Percentiles rank a stretch among this genome's conserved stretches.
phyloP scores from a whole-genome alignment of 2,329 filamentous ascomycete species.

The Pyrenochaeta sp. region DNA sequence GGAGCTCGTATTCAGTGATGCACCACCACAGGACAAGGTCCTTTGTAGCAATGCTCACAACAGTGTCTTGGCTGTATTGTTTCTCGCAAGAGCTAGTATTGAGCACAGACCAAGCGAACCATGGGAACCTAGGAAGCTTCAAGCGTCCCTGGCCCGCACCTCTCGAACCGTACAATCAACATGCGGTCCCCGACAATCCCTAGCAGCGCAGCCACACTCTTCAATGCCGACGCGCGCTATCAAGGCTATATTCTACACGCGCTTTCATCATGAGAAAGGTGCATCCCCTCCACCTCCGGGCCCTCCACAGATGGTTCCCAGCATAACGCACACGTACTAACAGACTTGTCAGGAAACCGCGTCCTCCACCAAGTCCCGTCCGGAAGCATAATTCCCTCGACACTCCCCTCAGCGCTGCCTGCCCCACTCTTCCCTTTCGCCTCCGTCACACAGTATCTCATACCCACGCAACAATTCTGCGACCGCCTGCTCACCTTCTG shows the following conservation, averaged over 20 bases:
- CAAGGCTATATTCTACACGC: constrained; percentile 72
- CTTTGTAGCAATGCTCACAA: too few relatives aligned
- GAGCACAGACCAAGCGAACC: not conserved
- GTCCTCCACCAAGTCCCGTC: constrained; percentile 71
- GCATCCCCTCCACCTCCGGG: not conserved
- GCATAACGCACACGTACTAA: not conserved
- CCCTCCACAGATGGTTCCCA: too few relatives aligned
- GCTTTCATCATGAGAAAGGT: constrained; percentile 67
- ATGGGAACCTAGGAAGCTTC: not conserved
- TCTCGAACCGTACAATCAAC: constrained; percentile 13
- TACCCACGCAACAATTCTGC: constrained; percentile 93
- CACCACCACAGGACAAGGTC: too few relatives aligned
- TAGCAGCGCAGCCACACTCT: not conserved
- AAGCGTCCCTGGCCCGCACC: constrained; percentile 6
- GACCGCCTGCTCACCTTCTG: constrained; percentile 85
- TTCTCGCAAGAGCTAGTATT: too few relatives aligned
- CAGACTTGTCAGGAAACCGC: constrained; percentile 61
- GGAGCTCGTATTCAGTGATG: too few relatives aligned
- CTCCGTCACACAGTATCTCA: constrained; percentile 88
- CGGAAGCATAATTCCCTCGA: constrained; percentile 60
- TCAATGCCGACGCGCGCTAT: constrained; percentile 57
- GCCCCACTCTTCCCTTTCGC: constrained; percentile 83
- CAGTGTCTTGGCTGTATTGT: too few relatives aligned
- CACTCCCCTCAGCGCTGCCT: constrained; percentile 55
- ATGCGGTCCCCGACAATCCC: constrained; percentile 25